Evolutionary conservation across 257 asterid species (phyloP).

Genomic region (Salvia splendens): DNA sequence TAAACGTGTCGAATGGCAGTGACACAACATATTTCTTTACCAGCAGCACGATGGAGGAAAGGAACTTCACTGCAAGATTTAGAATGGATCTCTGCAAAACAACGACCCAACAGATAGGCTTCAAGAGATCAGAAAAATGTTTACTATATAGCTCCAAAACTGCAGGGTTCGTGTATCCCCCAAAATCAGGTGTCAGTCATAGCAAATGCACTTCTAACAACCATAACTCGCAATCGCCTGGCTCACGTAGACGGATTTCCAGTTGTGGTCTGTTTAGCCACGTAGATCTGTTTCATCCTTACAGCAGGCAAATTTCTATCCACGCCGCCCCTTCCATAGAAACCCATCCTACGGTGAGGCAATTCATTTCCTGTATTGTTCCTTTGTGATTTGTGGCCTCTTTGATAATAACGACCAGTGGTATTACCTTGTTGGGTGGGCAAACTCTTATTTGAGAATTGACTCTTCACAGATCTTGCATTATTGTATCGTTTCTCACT

Average conservation of each 20-base stretch:
- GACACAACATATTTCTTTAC: constrained; percentile 10
- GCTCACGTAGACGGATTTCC: constrained; percentile 53
- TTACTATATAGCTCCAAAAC: constrained; percentile 26
- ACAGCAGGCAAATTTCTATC: constrained; percentile 59
- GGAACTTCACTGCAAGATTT: constrained; percentile 4
- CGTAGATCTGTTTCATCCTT: constrained; percentile 85
- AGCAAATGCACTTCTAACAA: constrained; percentile 5
- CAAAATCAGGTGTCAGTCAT: constrained; percentile 30
- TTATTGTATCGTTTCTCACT: constrained; percentile 44
- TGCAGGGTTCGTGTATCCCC: constrained; percentile 2
- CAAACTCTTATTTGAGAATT: constrained; percentile 50
- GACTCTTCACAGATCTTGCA: constrained; percentile 44
- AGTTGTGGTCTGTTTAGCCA: constrained; percentile 67
- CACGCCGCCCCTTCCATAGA: constrained; percentile 67
- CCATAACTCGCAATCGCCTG: constrained; percentile 3
- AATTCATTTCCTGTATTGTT: constrained; percentile 62
- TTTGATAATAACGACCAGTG: constrained; percentile 52
- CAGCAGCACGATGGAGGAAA: constrained; percentile 4
- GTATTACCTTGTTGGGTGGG: constrained; percentile 48
- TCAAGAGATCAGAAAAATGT: constrained; percentile 21
- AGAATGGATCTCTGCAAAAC: constrained; percentile 4
- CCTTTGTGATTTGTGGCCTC: constrained; percentile 63
- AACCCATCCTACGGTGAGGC: constrained; percentile 72
- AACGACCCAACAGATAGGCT: constrained; percentile 18
- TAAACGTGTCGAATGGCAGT: constrained; percentile 14